Evolutionary conservation across 306 rosid genomes (phyloP).

Genomic region (Quercus alba): DNA sequence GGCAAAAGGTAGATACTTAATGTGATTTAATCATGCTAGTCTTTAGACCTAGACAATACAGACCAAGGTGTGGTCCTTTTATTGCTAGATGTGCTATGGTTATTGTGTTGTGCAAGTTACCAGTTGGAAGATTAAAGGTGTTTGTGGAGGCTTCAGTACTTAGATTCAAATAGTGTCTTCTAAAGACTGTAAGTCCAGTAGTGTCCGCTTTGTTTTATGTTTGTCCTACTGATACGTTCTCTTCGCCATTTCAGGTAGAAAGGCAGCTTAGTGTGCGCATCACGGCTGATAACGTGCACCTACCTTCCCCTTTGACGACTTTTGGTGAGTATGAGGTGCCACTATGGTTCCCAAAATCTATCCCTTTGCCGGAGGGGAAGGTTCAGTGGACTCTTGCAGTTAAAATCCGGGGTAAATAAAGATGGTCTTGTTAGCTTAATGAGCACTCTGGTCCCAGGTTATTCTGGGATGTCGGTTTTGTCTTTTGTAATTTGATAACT

Average conservation of each 20-base stretch:
- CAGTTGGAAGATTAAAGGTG: too few relatives aligned
- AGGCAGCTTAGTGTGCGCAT: conserved; percentile 70
- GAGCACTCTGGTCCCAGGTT: background rate
- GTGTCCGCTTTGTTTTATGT: background rate
- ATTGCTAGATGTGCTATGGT: too few relatives aligned
- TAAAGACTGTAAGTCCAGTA: background rate
- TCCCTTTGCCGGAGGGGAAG: conserved; percentile 76
- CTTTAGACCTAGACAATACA: too few relatives aligned
- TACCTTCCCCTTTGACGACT: conserved; percentile 50
- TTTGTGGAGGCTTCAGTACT: too few relatives aligned
- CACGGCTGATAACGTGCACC: conserved; percentile 52
- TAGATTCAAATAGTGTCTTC: too few relatives aligned
- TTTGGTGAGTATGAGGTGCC: conserved; percentile 87
- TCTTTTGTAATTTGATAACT: background rate
- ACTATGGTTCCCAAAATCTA: conserved; percentile 75
- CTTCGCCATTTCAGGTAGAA: conserved; percentile 56
- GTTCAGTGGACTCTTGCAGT: conserved; percentile 71
- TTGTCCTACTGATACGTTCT: background rate
- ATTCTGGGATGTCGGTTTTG: background rate
- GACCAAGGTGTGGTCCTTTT: too few relatives aligned
- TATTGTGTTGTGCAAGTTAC: too few relatives aligned
- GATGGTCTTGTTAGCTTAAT: background rate
- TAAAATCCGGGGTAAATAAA: conserved; percentile 62
- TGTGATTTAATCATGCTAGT: too few relatives aligned
- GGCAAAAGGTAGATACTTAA: too few relatives aligned